Conservation (phyloP, 176 grass and related monocot genomes). For the Zizania latifolia region DNA sequence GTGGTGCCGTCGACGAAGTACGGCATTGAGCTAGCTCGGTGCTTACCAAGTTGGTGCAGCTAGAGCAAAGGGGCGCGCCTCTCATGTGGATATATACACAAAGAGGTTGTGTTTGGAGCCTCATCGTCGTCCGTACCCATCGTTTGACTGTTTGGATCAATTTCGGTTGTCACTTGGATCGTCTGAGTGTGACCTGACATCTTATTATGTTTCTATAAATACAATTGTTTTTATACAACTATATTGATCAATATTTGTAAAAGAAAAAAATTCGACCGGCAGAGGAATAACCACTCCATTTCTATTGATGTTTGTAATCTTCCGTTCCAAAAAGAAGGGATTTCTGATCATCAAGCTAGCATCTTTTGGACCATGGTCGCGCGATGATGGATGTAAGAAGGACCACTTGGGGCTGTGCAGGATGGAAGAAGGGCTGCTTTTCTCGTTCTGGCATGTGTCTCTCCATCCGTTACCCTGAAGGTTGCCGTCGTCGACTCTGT, state of each 20-base stretch:
- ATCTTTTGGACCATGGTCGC: background rate
- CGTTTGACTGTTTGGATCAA: background rate
- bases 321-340: too few relatives aligned
- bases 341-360: too few relatives aligned
- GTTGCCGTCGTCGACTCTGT: too few relatives aligned
- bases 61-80: slow-evolving; percentile 35
- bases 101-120: slow-evolving; percentile 8
- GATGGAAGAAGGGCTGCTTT: slow-evolving; percentile 22
- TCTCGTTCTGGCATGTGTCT: too few relatives aligned
- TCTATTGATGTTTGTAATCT: too few relatives aligned
- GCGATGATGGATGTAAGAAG: background rate
- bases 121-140: background rate
- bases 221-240: too few relatives aligned
- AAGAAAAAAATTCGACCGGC: too few relatives aligned
- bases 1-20: slow-evolving; percentile 53
- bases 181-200: background rate
- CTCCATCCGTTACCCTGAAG: too few relatives aligned
- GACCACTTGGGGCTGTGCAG: slow-evolving; percentile 5
- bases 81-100: slow-evolving; percentile 45
- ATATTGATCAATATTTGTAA: too few relatives aligned
- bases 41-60: slow-evolving; percentile 6
- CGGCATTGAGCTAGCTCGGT: slow-evolving; percentile 45
- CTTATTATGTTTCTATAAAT: too few relatives aligned
- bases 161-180: slow-evolving; percentile 7
- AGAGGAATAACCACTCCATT: too few relatives aligned